A percentile compares a stretch with the other conserved stretches of the same genome.
phyloP scores from a whole-genome alignment of 1,284 basidiomycete species.

The Meira nashicola region DNA sequence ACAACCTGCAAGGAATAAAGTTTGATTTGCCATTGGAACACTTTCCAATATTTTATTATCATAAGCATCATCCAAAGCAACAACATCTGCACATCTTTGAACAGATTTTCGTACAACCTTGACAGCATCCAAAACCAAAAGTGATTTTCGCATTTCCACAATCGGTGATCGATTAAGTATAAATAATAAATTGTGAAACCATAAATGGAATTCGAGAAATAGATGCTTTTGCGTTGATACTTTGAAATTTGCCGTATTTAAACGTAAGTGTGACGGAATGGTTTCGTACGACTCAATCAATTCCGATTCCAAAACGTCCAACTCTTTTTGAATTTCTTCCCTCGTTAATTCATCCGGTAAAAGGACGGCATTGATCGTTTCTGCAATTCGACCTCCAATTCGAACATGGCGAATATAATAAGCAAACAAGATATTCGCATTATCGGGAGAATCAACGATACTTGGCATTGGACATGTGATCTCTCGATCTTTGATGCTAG shows the following conservation, averaged over 20 bases:
- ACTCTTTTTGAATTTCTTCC: neutral
- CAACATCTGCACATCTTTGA: neutral
- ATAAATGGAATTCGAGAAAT: neutral
- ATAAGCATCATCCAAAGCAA: neutral
- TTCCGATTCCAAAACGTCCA: neutral
- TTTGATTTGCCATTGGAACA: neutral
- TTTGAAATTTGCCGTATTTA: neutral
- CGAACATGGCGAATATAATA: neutral
- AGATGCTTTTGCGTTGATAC: neutral
- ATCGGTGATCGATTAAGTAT: neutral
- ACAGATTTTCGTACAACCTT: neutral
- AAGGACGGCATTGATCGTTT: neutral
- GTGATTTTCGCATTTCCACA: neutral
- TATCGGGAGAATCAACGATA: neutral
- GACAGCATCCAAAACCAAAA: neutral
- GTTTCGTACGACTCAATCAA: slow-evolving; percentile 1
- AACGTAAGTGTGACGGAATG: neutral
- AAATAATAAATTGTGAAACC: neutral
- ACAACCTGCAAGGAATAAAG: neutral
- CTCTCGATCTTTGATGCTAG: neutral
- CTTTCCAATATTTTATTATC: neutral
- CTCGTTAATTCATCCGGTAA: neutral
- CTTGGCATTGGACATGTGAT: neutral
- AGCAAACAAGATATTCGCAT: neutral
- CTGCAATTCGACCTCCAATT: neutral